Conservation (phyloP, 768 basidiomycete species). For the Boletus insuetus region DNA sequence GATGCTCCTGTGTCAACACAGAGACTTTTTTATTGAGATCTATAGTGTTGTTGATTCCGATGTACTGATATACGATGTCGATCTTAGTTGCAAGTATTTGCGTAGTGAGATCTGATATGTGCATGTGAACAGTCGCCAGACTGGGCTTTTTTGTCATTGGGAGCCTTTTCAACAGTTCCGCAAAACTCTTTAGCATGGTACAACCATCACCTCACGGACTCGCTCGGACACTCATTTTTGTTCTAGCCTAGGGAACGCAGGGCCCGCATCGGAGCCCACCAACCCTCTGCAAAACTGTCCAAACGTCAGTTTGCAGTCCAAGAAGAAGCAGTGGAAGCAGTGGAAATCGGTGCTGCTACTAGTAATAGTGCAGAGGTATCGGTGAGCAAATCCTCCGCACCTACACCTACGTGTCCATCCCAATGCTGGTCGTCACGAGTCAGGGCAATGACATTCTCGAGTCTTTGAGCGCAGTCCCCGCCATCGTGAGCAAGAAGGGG, state of each 20-base stretch:
- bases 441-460: conserved; percentile 48
- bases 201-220: neutral
- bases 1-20: no score
- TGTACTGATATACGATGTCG: no score
- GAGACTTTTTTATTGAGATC: neutral
- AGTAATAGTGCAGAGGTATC: conserved; percentile 33
- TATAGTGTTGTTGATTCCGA: no score
- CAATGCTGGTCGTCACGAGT: neutral
- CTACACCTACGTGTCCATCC: neutral
- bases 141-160: no score
- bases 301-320: conserved; percentile 51
- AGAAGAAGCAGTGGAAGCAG: conserved; percentile 45
- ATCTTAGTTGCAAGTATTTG: no score
- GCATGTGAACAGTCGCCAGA: no score
- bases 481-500: conserved; percentile 55
- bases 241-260: conserved; percentile 37
- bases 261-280: conserved; percentile 45
- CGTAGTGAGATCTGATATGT: no score
- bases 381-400: conserved; percentile 31
- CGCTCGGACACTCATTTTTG: conserved; percentile 8
- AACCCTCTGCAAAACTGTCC: conserved; percentile 47
- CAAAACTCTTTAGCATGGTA: conserved; percentile 20
- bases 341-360: conserved; percentile 42
- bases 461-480: conserved; percentile 30
- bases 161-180: no score